Base-by-base conservation (phyloP, 129 eudicot species). In the Flaveria robusta region DNA sequence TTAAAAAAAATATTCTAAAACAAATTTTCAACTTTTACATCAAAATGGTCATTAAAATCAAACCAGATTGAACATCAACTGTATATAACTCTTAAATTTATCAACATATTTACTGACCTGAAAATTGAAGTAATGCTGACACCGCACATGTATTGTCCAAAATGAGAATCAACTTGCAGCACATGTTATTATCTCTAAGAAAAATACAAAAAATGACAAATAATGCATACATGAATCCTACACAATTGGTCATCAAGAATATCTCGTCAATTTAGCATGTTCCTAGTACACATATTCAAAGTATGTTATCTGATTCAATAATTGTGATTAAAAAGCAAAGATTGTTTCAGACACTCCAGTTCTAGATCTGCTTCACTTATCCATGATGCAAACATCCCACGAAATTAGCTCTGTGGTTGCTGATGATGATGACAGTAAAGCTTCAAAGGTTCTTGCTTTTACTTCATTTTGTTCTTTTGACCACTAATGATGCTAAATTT, bases 301-400 rank as follows among this genome's bases (percentile, higher is more conserved):
- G 24, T 15, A 5, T 20, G 42, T 19, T 59, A 45, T 46, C 41
- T 27, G 3, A 60, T 70, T 6, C 46, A 43, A 20, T 60, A 47
- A 34, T 60, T 29, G 52, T 47, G 34, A 69, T 11, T 62, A 62
- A 58, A n/a, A 29, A 68, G 56, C 41, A 69, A 42, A 70, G 29
- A 31, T 20, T 34, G 5, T 43, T 45, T 49, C 39, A 60, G 29
- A 29, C 55, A n/a, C 68, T 71, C 58, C 58, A 62, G 26, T 64
- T 31, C 19, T 13, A 8, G 18, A 56, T 23, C 51, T 58, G 45
- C 65, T 71, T 70, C 51, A 65, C 72, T 46, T 68, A 39, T 55
- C 27, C 45, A 68, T 49, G 79, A 81, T 74, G 77, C 83, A 74
- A 63, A 73, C 85, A 74, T 77, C 84, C 27, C 67, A 74, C 20